Evolutionary conservation across 2,329 filamentous ascomycete genomes (phyloP).

Genomic region (Camptophora hylomeconis): DNA sequence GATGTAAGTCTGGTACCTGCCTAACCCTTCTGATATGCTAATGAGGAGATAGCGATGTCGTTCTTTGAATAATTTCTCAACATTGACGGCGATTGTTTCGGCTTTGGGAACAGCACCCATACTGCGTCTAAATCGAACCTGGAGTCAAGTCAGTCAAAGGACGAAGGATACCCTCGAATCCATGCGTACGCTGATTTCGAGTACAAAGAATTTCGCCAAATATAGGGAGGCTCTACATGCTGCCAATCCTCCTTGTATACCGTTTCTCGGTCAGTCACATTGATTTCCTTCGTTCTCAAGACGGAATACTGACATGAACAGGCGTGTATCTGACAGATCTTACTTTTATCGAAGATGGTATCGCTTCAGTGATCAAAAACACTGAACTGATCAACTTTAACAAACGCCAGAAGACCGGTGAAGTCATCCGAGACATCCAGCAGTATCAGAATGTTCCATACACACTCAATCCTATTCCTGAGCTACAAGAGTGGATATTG

Average conservation of each 20-base stretch:
- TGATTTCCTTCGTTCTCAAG: constrained; percentile 47
- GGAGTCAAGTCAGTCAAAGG: constrained; percentile 81
- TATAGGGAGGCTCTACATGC: constrained; percentile 87
- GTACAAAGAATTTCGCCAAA: constrained; percentile 95
- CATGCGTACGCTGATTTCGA: constrained; percentile 91
- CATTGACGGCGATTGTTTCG: constrained; percentile 92
- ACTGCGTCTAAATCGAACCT: constrained; percentile 82
- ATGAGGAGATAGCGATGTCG: constrained; percentile 65
- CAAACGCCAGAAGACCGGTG: constrained; percentile 93
- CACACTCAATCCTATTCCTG: constrained; percentile 71
- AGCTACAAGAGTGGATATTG: constrained; percentile 92
- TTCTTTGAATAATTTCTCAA: constrained; percentile 87
- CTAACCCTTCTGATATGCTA: constrained; percentile 1
- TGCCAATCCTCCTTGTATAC: constrained; percentile 92
- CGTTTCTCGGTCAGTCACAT: too few species aligned
- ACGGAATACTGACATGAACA: too few species aligned
- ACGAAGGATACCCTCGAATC: constrained; percentile 69
- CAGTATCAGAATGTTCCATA: constrained; percentile 99
- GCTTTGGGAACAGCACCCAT: constrained; percentile 90
- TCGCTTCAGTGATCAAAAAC: constrained; percentile 90
- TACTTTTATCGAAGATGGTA: constrained; percentile 97
- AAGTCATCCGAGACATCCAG: constrained; percentile 96
- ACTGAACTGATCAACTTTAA: constrained; percentile 97
- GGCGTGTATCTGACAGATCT: constrained; percentile 94
- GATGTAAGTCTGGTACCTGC: constrained; percentile 60